Percentiles rank a stretch among this genome's conserved stretches.
These are phyloP conservation scores for Phytopythium mirpurense DNA, from an alignment of 352 stramenopile species.

Conservation along the genomic window DNA sequence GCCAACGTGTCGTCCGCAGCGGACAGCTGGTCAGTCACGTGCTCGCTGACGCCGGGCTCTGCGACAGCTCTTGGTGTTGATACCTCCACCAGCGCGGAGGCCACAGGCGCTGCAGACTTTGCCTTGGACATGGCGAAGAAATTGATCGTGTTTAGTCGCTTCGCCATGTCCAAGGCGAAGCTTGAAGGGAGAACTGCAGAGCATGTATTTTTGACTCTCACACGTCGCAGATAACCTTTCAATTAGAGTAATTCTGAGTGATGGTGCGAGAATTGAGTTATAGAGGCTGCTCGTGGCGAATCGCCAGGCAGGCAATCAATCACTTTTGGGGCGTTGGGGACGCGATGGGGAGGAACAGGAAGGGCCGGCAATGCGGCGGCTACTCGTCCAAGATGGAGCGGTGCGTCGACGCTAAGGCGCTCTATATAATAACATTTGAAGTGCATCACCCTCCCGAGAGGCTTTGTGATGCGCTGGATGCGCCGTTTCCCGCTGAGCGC, in stretches of 20 bases:
- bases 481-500: not conserved
- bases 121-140: slow-evolving; percentile 6
- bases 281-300: too few relatives aligned
- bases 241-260: slow-evolving; percentile 3
- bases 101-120: not conserved
- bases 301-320: too few relatives aligned
- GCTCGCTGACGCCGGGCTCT: not conserved
- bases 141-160: too few relatives aligned
- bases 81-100: not conserved
- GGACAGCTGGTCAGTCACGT: not conserved
- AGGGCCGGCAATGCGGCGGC: slow-evolving; percentile 65
- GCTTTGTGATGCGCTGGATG: not conserved
- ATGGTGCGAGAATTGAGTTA: not conserved
- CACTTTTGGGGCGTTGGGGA: slow-evolving; percentile 1
- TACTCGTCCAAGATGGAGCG: slow-evolving; percentile 72
- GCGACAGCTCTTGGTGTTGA: not conserved
- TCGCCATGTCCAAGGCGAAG: slow-evolving; percentile 6
- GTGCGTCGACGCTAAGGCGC: slow-evolving; percentile 8
- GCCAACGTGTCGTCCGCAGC: slow-evolving; percentile 16
- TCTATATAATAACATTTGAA: too few relatives aligned
- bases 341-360: slow-evolving; percentile 74
- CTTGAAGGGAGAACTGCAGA: too few relatives aligned
- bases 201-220: not conserved
- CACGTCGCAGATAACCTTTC: slow-evolving; percentile 8
- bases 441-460: not conserved